These are phyloP conservation scores for Colletotrichum musae DNA, from an alignment of 2,329 filamentous ascomycete species.

Conservation along the genomic window DNA sequence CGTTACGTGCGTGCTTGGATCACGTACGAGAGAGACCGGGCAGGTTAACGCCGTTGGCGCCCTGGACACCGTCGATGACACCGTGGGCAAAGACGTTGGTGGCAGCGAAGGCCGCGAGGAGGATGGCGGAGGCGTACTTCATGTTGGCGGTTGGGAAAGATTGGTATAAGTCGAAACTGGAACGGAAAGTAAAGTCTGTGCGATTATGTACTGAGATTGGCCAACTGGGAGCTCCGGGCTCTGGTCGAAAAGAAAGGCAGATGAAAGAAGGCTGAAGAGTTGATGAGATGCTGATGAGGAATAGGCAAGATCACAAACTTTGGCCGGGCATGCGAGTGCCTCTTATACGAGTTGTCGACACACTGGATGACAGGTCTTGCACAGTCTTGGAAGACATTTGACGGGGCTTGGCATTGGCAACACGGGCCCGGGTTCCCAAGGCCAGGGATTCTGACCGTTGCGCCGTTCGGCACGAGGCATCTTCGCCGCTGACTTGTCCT, in stretches of 20 bases:
- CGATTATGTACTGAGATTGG: constrained; percentile 21
- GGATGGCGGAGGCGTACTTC: constrained; percentile 50
- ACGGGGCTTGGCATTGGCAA: constrained; percentile 34
- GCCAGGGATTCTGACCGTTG: constrained; percentile 21
- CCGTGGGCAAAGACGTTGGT: constrained; percentile 70
- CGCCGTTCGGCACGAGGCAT: constrained; percentile 19
- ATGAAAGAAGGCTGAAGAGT: constrained; percentile 35
- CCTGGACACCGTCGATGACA: constrained; percentile 68
- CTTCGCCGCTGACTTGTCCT: constrained; percentile 16
- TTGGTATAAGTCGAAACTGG: constrained; percentile 19
- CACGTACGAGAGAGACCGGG: constrained; percentile 62
- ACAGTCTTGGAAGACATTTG: constrained; percentile 29
- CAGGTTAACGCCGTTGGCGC: constrained; percentile 74
- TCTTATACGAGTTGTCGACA: constrained; percentile 38
- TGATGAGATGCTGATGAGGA: constrained; percentile 37
- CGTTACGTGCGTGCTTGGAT: background rate
- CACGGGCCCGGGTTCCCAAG: constrained; percentile 19
- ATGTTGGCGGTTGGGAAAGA: constrained; percentile 38
- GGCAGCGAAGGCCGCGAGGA: constrained; percentile 52
- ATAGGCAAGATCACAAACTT: background rate
- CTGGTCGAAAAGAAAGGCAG: constrained; percentile 39
- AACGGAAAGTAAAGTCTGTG: constrained; percentile 6
- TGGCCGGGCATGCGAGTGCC: constrained; percentile 27
- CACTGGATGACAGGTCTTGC: constrained; percentile 39
- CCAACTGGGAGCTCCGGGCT: constrained; percentile 39